These are phyloP conservation scores for Spatholobus suberectus DNA, from an alignment of 306 rosid species.

Conservation along the genomic window DNA sequence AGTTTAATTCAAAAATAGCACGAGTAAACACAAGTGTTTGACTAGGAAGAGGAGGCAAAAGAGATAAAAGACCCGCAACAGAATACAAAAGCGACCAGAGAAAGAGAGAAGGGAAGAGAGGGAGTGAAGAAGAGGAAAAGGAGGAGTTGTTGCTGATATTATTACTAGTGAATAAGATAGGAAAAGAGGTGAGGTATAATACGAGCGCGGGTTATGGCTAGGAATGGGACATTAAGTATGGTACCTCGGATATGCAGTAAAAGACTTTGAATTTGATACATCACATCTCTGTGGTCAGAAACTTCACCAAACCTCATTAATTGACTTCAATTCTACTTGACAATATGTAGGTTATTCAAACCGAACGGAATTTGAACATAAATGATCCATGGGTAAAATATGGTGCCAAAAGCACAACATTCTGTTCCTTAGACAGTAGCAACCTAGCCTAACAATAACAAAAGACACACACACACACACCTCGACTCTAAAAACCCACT, in stretches of 20 bases:
- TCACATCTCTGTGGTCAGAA: constrained; percentile 65
- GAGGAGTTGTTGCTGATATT: constrained; percentile 53
- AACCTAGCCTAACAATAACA: constrained; percentile 17
- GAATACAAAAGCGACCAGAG: constrained; percentile 42
- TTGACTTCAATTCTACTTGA: constrained; percentile 50
- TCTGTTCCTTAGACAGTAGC: constrained; percentile 43
- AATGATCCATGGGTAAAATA: constrained; percentile 35
- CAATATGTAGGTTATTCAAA: constrained; percentile 35
- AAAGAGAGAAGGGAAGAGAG: constrained; percentile 8
- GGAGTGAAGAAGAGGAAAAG: constrained; percentile 49
- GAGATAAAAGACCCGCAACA: constrained; percentile 3
- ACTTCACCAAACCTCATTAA: constrained; percentile 82
- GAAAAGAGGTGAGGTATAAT: constrained; percentile 21
- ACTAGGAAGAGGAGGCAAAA: not conserved
- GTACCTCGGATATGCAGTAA: constrained; percentile 71
- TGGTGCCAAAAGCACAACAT: constrained; percentile 53
- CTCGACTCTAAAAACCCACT: not conserved
- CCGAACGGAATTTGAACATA: constrained; percentile 43
- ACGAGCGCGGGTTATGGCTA: constrained; percentile 20
- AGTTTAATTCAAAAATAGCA: not conserved
- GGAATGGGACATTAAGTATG: constrained; percentile 62
- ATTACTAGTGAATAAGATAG: constrained; percentile 26
- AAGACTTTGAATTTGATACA: constrained; percentile 62
- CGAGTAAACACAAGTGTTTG: not conserved
- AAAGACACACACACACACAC: not conserved